A percentile compares a stretch with the other conserved stretches of the same genome.
These are phyloP conservation scores for Botrytis porri DNA, from an alignment of 2,329 filamentous ascomycete species.

Conservation along the genomic window DNA sequence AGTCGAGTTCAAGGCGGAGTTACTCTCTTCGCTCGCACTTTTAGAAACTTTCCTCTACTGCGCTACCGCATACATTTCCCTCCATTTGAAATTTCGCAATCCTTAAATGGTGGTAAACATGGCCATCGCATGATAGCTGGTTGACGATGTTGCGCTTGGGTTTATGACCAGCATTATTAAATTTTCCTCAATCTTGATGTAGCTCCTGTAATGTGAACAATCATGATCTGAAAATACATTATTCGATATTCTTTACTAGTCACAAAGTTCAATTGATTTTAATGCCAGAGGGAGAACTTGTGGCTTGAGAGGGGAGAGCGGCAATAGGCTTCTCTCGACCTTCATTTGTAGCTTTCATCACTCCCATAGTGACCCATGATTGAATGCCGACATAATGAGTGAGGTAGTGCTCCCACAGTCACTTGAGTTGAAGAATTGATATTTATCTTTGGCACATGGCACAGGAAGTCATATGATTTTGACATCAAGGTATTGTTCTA, in stretches of 20 bases:
- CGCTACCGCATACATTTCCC: neutral
- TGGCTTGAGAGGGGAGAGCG: neutral
- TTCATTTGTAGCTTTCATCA: neutral
- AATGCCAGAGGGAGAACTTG: neutral
- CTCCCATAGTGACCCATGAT: neutral
- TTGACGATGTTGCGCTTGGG: neutral
- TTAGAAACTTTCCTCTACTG: too few species aligned
- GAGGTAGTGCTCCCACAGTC: neutral
- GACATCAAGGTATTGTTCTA: neutral
- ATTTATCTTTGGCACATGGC: neutral
- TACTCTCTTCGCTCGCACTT: neutral
- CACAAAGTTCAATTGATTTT: too few species aligned
- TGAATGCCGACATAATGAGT: neutral
- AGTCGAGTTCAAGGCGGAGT: neutral
- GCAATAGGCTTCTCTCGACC: neutral
- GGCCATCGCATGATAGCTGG: neutral
- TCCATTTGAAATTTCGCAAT: neutral
- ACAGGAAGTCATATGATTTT: neutral
- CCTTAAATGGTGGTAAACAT: neutral
- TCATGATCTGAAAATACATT: neutral
- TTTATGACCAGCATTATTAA: neutral
- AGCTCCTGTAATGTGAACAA: neutral
- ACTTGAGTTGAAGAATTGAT: neutral
- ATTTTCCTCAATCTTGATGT: neutral
- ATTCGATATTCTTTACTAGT: too few species aligned